Evolutionary conservation across 306 rosid species (phyloP).

Genomic region (Cicer pinnatifidum): DNA sequence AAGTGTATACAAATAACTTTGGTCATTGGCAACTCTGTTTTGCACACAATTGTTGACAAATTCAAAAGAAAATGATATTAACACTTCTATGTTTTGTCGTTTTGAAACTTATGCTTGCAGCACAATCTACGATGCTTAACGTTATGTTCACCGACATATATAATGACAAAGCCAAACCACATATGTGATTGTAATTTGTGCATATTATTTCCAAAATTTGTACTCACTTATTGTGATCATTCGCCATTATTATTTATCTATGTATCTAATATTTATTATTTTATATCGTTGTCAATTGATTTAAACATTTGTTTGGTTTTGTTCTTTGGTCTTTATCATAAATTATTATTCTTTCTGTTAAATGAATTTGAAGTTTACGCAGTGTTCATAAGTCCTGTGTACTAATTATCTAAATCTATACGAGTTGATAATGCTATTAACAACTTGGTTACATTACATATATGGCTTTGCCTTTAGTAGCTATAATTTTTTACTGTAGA

Average conservation of each 20-base stretch:
- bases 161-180: constrained; percentile 36
- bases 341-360: constrained; percentile 20
- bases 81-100: neutral
- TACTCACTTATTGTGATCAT: constrained; percentile 3
- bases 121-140: neutral
- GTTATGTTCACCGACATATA: constrained; percentile 34
- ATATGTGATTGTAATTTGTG: constrained; percentile 26
- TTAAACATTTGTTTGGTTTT: constrained; percentile 7
- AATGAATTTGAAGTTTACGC: constrained; percentile 23
- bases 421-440: constrained; percentile 21
- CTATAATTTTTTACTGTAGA: constrained; percentile 16
- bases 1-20: constrained; percentile 13
- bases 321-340: constrained; percentile 7
- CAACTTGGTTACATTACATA: constrained; percentile 16
- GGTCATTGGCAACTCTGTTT: constrained; percentile 40
- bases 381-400: constrained; percentile 12
- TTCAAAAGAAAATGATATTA: constrained; percentile 5
- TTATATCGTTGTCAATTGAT: constrained; percentile 20
- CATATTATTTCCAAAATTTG: constrained; percentile 27
- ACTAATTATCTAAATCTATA: constrained; percentile 6
- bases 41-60: constrained; percentile 23
- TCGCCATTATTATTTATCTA: constrained; percentile 14
- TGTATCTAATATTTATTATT: neutral
- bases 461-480: constrained; percentile 28
- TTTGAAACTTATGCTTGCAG: constrained; percentile 17